Base-by-base conservation (phyloP, 2,329 filamentous ascomycete genomes). In the Mycogone perniciosa region DNA sequence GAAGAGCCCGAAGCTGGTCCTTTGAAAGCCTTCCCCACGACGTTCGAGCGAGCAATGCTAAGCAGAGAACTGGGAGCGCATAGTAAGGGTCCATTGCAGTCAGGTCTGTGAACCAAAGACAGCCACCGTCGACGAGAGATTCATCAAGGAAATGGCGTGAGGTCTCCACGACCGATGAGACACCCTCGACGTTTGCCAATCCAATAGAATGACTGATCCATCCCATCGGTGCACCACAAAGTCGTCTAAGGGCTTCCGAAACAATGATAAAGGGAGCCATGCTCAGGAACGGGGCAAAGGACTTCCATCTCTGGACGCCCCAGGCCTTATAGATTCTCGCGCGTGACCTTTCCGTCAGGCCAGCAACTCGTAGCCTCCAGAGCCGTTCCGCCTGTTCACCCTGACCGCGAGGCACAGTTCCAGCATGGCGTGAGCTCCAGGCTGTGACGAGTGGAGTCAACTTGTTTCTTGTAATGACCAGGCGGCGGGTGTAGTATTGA, bases 61-160 rank as follows among this genome's bases (percentile, higher is more conserved):
- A 62, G 50, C 65, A 71, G 35, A 68, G 51, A 7, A 67, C 29
- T 3, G 80, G 77, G 0, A 82, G 69, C 30, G 73, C 62, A 50
- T 71, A 67, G 50, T 73, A 74, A 1, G 80, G 77, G 53, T 82
- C 80, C 31, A 74, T 65, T 31, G 61, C 72, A 6, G 73, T 75
- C 27, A 82, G 69, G 56, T 82, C 74, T 2, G 71, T 66, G 57
- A 82, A 80, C 78, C 79, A 82, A 11, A 81, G 66, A 38, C 69
- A 71, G 29, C 79, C 79, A 5, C 75, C 79, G 0, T 73, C 67
- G 1, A 67, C 59, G n/a, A 82, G 59, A 1, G 69, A 67, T 3
- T 69, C 63, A 40, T 76, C 63, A 35, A 65, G 56, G 48, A 65
- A 55, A 50, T 54, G 54, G 47, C 57, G 56, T 20, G 62, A 53